Base-by-base conservation (phyloP, 116 monocot genomes). In the Zostera marina region DNA sequence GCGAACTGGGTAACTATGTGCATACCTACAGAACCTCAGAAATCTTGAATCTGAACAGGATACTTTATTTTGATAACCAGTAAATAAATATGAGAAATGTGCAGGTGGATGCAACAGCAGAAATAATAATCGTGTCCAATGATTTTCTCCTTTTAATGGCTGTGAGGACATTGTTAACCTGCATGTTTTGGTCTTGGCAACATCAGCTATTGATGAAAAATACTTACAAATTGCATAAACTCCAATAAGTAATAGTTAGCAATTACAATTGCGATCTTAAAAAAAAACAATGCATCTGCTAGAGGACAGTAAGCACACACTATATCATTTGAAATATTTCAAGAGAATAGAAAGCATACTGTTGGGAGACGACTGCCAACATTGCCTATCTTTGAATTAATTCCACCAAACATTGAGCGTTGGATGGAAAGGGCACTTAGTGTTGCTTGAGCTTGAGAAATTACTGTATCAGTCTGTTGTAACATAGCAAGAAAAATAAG, bases 401-500 rank as follows among this genome's bases (percentile, higher is more conserved):
- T 83, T 7, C 90, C 98, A 42, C 83, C 76, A 70, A 98, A 90
- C 54, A 90, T 77, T 4, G 90, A 83, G 2, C 98, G 82, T 44
- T 98, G 98, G 42, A 72, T 62, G 54, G 81, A 82, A 66, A 98
- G 83, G 22, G 81, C 23, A 4, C 98, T 86, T 39, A 98, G 52
- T 41, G 98, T 86, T 40, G 89, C 77, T 80, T 96, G 96, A 42
- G 96, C 96, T 63, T 98, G 90, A n/a, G 83, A 89, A 62, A 90
- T 86, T 57, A 90, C 90, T 51, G 40, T 70, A 60, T 98, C 90
- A 58, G 81, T 81, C 98, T 98, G 32, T 32, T 32, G 32, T 32
- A 32, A 3, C 32, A 71, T 17, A 55, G 47, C 20, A 23, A 44
- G 58, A 58, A 40, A 41, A 58, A 58, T 39, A 20, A 26, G 58